Percentiles rank a stretch among this genome's conserved stretches.
These are phyloP conservation scores for Solanum infundibuliforme DNA, from an alignment of 257 asterid species.

Conservation along the genomic window DNA sequence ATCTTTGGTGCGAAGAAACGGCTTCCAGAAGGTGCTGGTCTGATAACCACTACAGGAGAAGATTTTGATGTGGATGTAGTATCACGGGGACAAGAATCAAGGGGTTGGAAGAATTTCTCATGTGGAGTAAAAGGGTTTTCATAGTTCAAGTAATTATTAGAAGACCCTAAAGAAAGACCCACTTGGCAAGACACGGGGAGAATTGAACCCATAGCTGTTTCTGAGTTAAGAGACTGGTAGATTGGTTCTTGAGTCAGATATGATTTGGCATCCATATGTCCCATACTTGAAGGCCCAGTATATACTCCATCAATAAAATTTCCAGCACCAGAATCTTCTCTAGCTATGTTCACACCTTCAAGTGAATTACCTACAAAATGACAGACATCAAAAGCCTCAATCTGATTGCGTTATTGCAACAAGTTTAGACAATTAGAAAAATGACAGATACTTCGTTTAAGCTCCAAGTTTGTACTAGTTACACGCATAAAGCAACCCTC, in stretches of 20 bases:
- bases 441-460: not conserved
- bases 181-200: conserved; percentile 24
- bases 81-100: conserved; percentile 24
- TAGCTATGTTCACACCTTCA: conserved; percentile 19
- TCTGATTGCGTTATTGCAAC: not conserved
- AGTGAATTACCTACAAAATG: conserved; percentile 26
- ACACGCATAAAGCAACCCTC: not conserved
- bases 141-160: conserved; percentile 14
- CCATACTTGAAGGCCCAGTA: conserved; percentile 13
- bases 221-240: conserved; percentile 28
- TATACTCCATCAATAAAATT: conserved; percentile 24
- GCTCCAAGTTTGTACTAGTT: not conserved
- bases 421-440: not conserved
- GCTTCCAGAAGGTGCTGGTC: conserved; percentile 48
- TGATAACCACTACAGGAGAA: conserved; percentile 59
- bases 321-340: conserved; percentile 27
- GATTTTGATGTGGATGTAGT: conserved; percentile 34
- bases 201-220: conserved; percentile 10
- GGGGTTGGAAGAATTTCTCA: conserved; percentile 21
- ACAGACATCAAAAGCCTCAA: not conserved
- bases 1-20: conserved; percentile 9
- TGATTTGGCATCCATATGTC: conserved; percentile 25
- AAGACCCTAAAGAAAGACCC: conserved; percentile 13
- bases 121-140: conserved; percentile 17
- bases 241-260: conserved; percentile 25